Evolutionary conservation across 108 stramenopile species (phyloP), one percentile per base, ranked within the genome.

Genomic region (Cyclostephanos invisitatus): DNA sequence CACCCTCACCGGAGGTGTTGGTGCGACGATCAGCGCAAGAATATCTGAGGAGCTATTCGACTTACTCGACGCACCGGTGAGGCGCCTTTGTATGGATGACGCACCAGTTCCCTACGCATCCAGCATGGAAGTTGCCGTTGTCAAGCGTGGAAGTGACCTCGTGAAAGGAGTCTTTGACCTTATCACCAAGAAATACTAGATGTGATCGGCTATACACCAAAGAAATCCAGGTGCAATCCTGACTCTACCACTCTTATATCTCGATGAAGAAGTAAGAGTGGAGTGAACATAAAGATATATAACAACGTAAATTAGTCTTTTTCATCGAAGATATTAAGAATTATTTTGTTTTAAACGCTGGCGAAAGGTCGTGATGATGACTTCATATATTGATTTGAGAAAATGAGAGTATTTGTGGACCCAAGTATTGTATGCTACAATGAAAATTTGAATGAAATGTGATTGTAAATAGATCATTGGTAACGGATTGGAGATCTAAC

Each of bases 31-130:
- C 68, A 93, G 91, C 62, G 98, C 98, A 6, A 75, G 82, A 60
- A 90, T 98, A 61, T 91, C 93, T 28, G 98, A 98, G 85, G 92
- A 97, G 58, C 81, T 95, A 64, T 98, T 96, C 75, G 97, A 98
- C 72, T 83, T 96, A 42, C 88, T 98, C 27, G 98, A 98, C 84
- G 94, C 97, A 36, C 98, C 98, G 15, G 94, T 98, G 28, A 91
- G 85, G 83, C 87, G 98, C 49, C 84, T 98, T 56, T 98, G 97
- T 70, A 98, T 98, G 98, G 98, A 98, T 86, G 98, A 98, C 76
- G 98, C 98, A 14, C 90, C 90, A 22, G 97, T 98, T 22, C 98
- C 98, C 28, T 98, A 98, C 73, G 98, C 98, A 8, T 83, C 84
- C 6, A 94, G 89, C 54, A 98, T 98, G 98, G 98, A 98, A 73